Percentiles rank a stretch among this genome's conserved stretches.
Evolutionary conservation across 352 stramenopile species (phyloP).

Genomic region (Pythium myriotylum): DNA sequence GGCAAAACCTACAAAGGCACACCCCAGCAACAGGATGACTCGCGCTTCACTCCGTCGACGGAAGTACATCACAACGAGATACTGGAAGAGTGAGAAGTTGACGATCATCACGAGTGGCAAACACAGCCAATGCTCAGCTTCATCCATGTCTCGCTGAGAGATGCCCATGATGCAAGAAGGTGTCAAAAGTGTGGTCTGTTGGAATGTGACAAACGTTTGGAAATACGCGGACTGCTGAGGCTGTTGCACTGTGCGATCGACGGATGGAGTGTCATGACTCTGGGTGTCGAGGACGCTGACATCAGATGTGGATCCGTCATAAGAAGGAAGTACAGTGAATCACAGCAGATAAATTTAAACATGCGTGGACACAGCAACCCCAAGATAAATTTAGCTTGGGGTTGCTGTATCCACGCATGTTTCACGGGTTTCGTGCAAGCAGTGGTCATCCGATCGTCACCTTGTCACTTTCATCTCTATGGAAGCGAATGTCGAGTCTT

Average conservation of each 20-base stretch:
- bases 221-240: neutral
- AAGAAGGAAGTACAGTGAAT: neutral
- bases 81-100: conserved; percentile 29
- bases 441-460: no score
- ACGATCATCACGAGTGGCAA: conserved; percentile 18
- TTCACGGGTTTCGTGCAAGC: no score
- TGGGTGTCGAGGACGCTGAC: conserved; percentile 24
- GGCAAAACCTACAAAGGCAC: conserved; percentile 20
- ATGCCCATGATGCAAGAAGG: neutral
- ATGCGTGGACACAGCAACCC: no score
- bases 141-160: neutral
- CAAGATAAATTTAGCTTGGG: no score
- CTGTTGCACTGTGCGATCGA: conserved; percentile 1
- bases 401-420: no score
- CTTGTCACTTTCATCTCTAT: no score
- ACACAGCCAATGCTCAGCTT: conserved; percentile 1
- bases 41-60: neutral
- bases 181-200: neutral
- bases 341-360: neutral
- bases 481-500: no score
- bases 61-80: conserved; percentile 16
- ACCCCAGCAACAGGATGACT: conserved; percentile 2
- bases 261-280: conserved; percentile 14
- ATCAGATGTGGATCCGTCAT: conserved; percentile 20
- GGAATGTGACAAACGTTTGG: conserved; percentile 4